phyloP scores from a whole-genome alignment of 257 asterid genomes.

The Scutellaria baicalensis region DNA sequence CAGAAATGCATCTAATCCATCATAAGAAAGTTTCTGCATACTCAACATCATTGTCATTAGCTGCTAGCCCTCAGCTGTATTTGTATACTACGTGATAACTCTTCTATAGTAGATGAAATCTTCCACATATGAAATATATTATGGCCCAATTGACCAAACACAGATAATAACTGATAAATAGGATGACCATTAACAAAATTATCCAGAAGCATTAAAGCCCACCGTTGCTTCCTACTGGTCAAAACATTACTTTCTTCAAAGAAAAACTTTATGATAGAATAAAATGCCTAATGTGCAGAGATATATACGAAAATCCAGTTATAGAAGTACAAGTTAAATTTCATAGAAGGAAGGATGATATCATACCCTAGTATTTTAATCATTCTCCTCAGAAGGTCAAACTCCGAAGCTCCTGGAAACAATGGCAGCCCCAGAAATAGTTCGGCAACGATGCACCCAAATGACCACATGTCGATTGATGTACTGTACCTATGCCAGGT shows the following conservation, averaged over 20 bases:
- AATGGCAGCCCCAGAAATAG: slow-evolving; percentile 87
- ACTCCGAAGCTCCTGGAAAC: slow-evolving; percentile 99
- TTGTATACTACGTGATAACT: too few species aligned
- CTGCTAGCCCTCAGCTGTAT: too few species aligned
- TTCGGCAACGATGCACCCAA: slow-evolving; percentile 99
- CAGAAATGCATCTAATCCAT: not conserved
- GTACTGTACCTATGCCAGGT: slow-evolving; percentile 72
- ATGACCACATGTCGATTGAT: slow-evolving; percentile 99
- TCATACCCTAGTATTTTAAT: slow-evolving; percentile 86
- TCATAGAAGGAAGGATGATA: slow-evolving; percentile 7
- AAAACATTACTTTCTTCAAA: not conserved
- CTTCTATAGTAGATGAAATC: not conserved
- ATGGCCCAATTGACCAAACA: not conserved
- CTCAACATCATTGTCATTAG: too few species aligned
- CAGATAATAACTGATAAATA: not conserved
- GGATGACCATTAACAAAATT: not conserved
- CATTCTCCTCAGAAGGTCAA: slow-evolving; percentile 95
- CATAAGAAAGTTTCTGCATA: not conserved
- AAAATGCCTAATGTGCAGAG: not conserved
- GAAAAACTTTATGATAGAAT: not conserved
- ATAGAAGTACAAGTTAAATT: slow-evolving; percentile 2
- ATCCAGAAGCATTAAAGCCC: slow-evolving; percentile 10
- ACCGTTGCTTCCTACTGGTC: not conserved
- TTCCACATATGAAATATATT: not conserved
- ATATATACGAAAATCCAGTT: slow-evolving; percentile 4